phyloP scores from a whole-genome alignment of 768 basidiomycete genomes.

The Suillus ampliporus region DNA sequence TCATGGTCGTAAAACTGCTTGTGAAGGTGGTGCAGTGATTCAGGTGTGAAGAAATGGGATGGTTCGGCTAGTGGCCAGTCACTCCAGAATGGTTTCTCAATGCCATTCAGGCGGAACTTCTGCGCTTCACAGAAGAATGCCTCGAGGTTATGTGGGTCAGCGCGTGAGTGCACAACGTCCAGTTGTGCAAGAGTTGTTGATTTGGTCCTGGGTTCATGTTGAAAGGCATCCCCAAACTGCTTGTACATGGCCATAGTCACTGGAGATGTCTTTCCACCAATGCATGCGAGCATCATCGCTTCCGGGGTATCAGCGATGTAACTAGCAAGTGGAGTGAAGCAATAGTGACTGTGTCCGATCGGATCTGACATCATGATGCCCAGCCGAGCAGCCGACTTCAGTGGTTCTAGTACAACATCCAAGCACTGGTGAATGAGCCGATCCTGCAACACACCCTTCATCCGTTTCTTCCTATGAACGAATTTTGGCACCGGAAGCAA shows the following conservation, averaged over 20 bases:
- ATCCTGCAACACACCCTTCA: slow-evolving; percentile 23
- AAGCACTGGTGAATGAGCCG: slow-evolving; percentile 26
- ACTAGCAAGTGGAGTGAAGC: too few species aligned
- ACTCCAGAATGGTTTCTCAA: slow-evolving; percentile 38
- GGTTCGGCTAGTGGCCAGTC: slow-evolving; percentile 43
- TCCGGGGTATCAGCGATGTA: too few species aligned
- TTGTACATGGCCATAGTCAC: too few species aligned
- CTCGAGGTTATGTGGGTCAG: background rate
- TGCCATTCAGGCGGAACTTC: slow-evolving; percentile 16
- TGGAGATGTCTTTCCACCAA: too few species aligned
- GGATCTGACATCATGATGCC: too few species aligned
- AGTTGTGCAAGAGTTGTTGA: background rate
- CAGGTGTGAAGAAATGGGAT: slow-evolving; percentile 36
- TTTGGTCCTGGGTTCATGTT: background rate
- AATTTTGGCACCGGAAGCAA: slow-evolving; percentile 28
- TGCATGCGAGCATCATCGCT: too few species aligned
- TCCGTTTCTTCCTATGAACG: slow-evolving; percentile 2
- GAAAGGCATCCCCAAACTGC: too few species aligned
- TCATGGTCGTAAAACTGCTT: slow-evolving; percentile 45
- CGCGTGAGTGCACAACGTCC: background rate
- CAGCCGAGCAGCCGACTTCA: slow-evolving; percentile 25
- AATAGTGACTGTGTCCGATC: too few species aligned
- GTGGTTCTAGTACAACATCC: slow-evolving; percentile 20
- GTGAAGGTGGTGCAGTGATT: slow-evolving; percentile 47
- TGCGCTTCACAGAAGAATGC: background rate